Conservation (phyloP, 768 basidiomycete genomes). For the Lentinus brumalis region DNA sequence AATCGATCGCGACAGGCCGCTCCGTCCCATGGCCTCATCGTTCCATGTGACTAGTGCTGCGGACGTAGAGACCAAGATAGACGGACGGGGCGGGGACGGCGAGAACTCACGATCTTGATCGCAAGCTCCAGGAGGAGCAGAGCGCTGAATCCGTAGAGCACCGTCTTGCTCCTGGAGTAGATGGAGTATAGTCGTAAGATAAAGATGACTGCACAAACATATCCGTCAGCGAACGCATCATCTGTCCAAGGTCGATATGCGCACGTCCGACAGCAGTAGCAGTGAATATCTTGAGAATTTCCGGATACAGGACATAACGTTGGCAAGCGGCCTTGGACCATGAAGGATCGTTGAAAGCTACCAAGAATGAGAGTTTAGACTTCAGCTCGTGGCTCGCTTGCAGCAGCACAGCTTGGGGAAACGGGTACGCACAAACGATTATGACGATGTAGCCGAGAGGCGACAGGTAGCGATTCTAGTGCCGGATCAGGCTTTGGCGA, state of each 20-base stretch:
- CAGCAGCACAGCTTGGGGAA: not conserved
- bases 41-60: not conserved
- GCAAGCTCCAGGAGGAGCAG: slow-evolving; percentile 24
- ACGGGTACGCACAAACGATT: slow-evolving; percentile 26
- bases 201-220: slow-evolving; percentile 23
- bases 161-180: slow-evolving; percentile 20
- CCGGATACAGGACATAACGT: slow-evolving; percentile 27
- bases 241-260: not conserved
- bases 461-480: slow-evolving; percentile 29
- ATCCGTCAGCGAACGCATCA: not conserved
- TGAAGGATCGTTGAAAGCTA: slow-evolving; percentile 24
- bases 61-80: not conserved
- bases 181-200: slow-evolving; percentile 29
- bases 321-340: slow-evolving; percentile 22
- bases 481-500: not conserved
- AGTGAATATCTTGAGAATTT: slow-evolving; percentile 28
- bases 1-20: not conserved
- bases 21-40: not conserved
- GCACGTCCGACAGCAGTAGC: slow-evolving; percentile 23
- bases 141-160: slow-evolving; percentile 19
- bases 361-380: not conserved
- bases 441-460: slow-evolving; percentile 30
- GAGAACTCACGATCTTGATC: slow-evolving; percentile 24
- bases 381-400: not conserved
- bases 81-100: not conserved